These are phyloP conservation scores for Thymus quinquecostatus DNA, from an alignment of 257 asterid species.

Conservation along the genomic window DNA sequence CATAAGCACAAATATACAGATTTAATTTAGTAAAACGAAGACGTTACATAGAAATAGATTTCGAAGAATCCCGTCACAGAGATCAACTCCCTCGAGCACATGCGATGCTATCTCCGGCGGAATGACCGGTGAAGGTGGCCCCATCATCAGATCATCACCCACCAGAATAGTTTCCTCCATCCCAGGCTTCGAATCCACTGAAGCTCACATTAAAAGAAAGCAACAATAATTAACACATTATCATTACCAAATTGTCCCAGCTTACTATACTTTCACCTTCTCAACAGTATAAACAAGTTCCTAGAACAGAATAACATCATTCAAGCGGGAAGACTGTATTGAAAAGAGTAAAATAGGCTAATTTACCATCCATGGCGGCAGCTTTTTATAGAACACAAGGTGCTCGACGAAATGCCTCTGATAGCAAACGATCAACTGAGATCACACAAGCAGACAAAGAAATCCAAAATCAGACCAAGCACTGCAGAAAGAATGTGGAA, in stretches of 20 bases:
- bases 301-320: background rate
- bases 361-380: conserved; percentile 62
- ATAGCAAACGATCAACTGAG: conserved; percentile 6
- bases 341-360: background rate
- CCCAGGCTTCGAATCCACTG: conserved; percentile 84
- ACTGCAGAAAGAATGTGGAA: background rate
- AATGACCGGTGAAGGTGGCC: conserved; percentile 89
- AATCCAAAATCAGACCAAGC: background rate
- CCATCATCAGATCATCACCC: conserved; percentile 98
- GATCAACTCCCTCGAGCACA: conserved; percentile 87
- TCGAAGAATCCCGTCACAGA: conserved; percentile 90
- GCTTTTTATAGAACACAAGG: conserved; percentile 31
- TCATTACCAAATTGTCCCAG: background rate
- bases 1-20: background rate
- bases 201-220: conserved; percentile 15
- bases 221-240: conserved; percentile 1
- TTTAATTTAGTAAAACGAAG: background rate
- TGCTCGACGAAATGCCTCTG: conserved; percentile 54
- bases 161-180: conserved; percentile 98
- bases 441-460: background rate
- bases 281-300: background rate
- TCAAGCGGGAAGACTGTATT: background rate
- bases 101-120: conserved; percentile 97
- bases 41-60: conserved; percentile 79
- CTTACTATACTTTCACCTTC: conserved; percentile 18